Conservation (phyloP, 108 stramenopile species). For the Conticribra guillardii region DNA sequence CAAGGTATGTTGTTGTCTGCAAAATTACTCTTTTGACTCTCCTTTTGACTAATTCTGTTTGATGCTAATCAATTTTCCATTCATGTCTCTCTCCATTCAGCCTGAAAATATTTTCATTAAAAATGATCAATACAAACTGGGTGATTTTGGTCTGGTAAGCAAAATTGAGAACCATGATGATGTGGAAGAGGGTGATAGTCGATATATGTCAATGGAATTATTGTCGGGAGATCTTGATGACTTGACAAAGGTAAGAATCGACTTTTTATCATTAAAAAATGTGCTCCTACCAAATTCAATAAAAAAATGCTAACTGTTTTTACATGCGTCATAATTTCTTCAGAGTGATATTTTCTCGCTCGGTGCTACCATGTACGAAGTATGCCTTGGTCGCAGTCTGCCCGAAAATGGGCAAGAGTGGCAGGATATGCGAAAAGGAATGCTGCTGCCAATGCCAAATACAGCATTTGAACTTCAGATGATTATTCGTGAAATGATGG, state of each 20-base stretch:
- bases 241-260: constrained; percentile 75
- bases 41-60: background rate
- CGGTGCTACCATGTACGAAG: constrained; percentile 89
- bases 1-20: constrained; percentile 49
- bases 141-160: constrained; percentile 92
- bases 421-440: constrained; percentile 86
- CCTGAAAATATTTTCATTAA: constrained; percentile 95
- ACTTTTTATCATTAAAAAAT: background rate
- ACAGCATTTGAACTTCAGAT: constrained; percentile 70
- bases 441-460: constrained; percentile 59
- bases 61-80: background rate
- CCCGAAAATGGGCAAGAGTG: constrained; percentile 91
- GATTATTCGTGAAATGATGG: constrained; percentile 83
- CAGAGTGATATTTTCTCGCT: constrained; percentile 93
- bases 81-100: constrained; percentile 9
- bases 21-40: background rate
- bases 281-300: background rate
- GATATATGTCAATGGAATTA: constrained; percentile 94
- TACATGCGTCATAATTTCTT: too few species aligned
- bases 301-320: background rate
- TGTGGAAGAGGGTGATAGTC: constrained; percentile 94
- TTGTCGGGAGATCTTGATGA: constrained; percentile 84
- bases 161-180: constrained; percentile 63
- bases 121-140: constrained; percentile 91
- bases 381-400: constrained; percentile 76